Conservation (phyloP, 306 rosid genomes). For the Ormosia emarginata region DNA sequence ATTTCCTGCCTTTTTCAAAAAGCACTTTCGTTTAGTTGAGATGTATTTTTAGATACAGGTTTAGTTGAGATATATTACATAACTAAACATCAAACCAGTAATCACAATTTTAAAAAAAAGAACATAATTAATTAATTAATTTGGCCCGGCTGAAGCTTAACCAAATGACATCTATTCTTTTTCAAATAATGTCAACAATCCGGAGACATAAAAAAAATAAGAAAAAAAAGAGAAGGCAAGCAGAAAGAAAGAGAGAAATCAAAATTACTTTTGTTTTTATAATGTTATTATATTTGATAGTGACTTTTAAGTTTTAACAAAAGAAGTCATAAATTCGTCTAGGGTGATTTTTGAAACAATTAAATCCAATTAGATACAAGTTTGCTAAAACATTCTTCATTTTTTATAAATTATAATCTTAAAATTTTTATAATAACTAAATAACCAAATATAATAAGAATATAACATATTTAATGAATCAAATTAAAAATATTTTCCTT, state of each 20-base stretch:
- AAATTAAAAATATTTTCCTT: neutral
- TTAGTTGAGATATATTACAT: neutral
- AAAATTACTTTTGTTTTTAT: neutral
- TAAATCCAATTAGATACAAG: neutral
- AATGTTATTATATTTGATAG: neutral
- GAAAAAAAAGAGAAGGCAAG: conserved; percentile 2
- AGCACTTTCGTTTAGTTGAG: conserved; percentile 16
- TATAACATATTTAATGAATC: neutral
- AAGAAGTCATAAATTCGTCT: neutral
- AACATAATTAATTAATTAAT: neutral
- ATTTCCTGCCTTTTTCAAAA: conserved; percentile 13
- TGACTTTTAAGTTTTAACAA: neutral
- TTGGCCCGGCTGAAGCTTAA: neutral
- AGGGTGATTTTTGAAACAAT: neutral
- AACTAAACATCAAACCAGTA: neutral
- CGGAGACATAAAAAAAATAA: neutral
- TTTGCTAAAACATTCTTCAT: neutral
- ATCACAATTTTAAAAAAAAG: neutral
- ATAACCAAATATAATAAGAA: neutral
- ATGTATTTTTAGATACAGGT: neutral
- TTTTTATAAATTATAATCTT: neutral
- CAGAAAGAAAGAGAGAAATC: neutral
- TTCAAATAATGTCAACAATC: neutral
- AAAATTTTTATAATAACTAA: neutral
- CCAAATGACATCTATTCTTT: neutral